Conservation (phyloP, 768 basidiomycete species). For the Hygrocybe punicea region DNA sequence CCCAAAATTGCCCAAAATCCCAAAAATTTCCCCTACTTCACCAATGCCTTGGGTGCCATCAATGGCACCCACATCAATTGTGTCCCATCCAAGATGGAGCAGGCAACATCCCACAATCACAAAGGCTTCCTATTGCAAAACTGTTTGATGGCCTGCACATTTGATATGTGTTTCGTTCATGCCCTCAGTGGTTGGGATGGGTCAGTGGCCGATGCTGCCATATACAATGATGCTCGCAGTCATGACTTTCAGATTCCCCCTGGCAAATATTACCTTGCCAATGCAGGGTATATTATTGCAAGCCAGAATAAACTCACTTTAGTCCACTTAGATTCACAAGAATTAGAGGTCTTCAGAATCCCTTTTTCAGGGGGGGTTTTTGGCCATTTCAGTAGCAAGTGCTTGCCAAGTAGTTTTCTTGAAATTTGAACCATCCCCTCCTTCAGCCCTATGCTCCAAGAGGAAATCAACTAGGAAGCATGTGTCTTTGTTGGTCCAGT, state of each 20-base stretch:
- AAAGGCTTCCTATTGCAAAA: constrained; percentile 40
- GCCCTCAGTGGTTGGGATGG: constrained; percentile 42
- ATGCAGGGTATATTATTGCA: constrained; percentile 36
- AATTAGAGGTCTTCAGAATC: too few species aligned
- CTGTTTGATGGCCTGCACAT: constrained; percentile 32
- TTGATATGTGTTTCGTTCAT: constrained; percentile 27
- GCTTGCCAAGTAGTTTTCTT: too few species aligned
- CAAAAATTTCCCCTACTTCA: constrained; percentile 33
- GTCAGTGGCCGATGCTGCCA: constrained; percentile 32
- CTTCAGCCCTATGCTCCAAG: too few species aligned
- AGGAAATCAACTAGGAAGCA: too few species aligned
- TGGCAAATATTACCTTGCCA: constrained; percentile 34
- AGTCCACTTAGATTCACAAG: too few species aligned
- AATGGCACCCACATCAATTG: constrained; percentile 32
- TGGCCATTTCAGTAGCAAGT: too few species aligned
- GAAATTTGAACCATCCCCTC: too few species aligned
- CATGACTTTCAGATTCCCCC: constrained; percentile 30
- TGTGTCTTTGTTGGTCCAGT: too few species aligned
- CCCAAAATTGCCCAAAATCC: constrained; percentile 20
- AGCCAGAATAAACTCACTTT: too few species aligned
- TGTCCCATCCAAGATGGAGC: constrained; percentile 17
- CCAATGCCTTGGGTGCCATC: constrained; percentile 31
- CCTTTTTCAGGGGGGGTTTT: too few species aligned
- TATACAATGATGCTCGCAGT: constrained; percentile 29
- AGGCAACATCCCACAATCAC: constrained; percentile 16